Percentiles rank a stretch among this genome's conserved stretches.
Evolutionary conservation across 345 rosid species (phyloP).

Genomic region (Corchorus capsularis): DNA sequence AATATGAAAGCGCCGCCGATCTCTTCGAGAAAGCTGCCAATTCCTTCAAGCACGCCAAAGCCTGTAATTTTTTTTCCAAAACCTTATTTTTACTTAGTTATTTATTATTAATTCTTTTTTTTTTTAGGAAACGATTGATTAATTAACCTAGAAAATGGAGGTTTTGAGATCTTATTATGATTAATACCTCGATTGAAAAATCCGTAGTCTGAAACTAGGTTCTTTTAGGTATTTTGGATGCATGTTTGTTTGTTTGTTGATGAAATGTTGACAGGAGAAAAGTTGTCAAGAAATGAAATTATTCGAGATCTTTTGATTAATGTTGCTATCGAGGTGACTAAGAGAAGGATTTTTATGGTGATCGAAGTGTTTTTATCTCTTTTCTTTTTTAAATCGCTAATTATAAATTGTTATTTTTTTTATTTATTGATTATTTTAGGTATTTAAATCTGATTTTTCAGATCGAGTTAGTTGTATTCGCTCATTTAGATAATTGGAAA

Average conservation of each 20-base stretch:
- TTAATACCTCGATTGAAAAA: background rate
- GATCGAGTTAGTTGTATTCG: background rate
- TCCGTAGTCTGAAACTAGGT: background rate
- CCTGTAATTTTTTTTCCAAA: conserved; percentile 38
- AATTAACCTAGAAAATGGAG: background rate
- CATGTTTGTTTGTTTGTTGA: background rate
- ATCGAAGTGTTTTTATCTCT: background rate
- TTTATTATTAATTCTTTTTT: conserved; percentile 1
- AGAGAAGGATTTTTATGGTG: too few species aligned
- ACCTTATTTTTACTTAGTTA: background rate
- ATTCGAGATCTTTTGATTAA: background rate
- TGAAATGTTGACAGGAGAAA: background rate
- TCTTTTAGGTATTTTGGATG: background rate
- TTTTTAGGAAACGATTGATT: conserved; percentile 11
- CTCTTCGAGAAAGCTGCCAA: conserved; percentile 78
- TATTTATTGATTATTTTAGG: background rate
- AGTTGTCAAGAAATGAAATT: background rate
- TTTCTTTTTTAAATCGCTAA: background rate
- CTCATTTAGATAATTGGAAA: background rate
- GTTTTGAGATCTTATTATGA: background rate
- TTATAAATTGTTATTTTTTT: background rate
- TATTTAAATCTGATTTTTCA: background rate
- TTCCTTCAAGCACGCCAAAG: conserved; percentile 70
- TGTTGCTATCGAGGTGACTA: background rate
- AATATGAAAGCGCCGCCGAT: conserved; percentile 75